Percentiles rank a stretch among this genome's conserved stretches.
Conservation (phyloP, 805 yeast species). For the Clavispora vitiphila region DNA sequence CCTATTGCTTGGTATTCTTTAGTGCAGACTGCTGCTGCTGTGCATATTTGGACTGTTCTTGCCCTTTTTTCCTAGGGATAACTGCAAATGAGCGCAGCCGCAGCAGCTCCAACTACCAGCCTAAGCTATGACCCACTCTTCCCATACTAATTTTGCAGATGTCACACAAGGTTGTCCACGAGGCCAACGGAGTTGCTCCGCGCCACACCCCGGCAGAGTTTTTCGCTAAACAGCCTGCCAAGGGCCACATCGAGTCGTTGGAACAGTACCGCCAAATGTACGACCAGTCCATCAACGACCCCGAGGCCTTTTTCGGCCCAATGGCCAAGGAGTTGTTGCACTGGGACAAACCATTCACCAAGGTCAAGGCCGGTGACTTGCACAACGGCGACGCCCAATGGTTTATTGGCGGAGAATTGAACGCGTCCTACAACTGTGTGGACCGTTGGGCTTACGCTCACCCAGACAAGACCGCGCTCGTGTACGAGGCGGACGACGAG, state of each 20-base stretch:
- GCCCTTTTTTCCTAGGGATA: no score
- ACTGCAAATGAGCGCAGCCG: no score
- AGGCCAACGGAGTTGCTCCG: constrained; percentile 48
- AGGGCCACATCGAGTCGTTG: constrained; percentile 55
- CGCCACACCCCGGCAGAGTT: constrained; percentile 53
- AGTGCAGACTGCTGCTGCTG: no score
- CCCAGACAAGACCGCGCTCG: constrained; percentile 70
- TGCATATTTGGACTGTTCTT: no score
- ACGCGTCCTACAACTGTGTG: constrained; percentile 76
- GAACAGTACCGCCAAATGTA: constrained; percentile 61
- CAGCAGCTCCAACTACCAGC: no score
- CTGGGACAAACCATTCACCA: constrained; percentile 51
- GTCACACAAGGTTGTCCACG: constrained; percentile 52
- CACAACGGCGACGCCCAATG: constrained; percentile 51
- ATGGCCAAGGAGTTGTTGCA: constrained; percentile 45
- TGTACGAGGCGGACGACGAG: constrained; percentile 80
- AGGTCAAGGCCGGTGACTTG: constrained; percentile 43
- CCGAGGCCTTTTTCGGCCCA: constrained; percentile 50
- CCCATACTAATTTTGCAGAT: constrained; percentile 12
- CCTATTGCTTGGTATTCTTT: no score
- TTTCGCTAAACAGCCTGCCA: constrained; percentile 53
- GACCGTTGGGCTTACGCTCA: constrained; percentile 72
- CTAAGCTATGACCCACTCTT: no score
- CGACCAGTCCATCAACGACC: constrained; percentile 52
- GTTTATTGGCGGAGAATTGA: constrained; percentile 76